Base-by-base conservation (phyloP, 306 rosid species). In the Vigna reflexopilosa region DNA sequence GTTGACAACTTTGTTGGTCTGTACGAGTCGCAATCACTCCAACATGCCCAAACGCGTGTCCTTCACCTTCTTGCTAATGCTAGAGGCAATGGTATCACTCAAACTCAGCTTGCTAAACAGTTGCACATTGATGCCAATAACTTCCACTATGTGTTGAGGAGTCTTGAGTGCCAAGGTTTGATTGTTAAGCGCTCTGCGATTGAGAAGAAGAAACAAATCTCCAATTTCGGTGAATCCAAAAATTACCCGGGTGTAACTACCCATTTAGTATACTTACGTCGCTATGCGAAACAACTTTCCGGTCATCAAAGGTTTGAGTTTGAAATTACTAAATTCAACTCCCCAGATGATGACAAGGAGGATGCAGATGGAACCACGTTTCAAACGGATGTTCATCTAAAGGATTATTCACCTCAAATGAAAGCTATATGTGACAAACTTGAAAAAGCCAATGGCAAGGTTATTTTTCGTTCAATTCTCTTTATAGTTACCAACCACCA, bases 381-480 rank as follows among this genome's bases (percentile, higher is more conserved):
- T 45, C 86, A 85, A 72, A 87, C 83, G 16, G 89, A 89, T 70
- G 90, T 91, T 52, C 86, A 67, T 61, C 88, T 95, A 12, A 87
- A 85, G 83, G 98, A 95, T 81, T 91, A 83, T 87, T 57, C 83
- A 26, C 98, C 95, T 49, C 90, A 83, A 65, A 87, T 95, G 80
- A 84, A 95, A 76, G 92, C 90, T 72, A 80, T 95, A 51, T 86
- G 89, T 61, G 86, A 86, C 76, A 86, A 82, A 81, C 96, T 95
- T 48, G 93, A 84, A 64, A 91, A 84, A 77, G 95, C 98, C 75
- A 86, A 88, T 71, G 92, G 84, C 89, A 89, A 95, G 98, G 98
- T 91, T 44, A 61, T 9, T 72, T 56, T 77, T 9, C 11, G 2
- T 47, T 75, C 44, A 76, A 36, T 61, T 62, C 49, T 83, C n/a